These are phyloP conservation scores for Termitomyces sp. DNA, from an alignment of 768 basidiomycete genomes.

Conservation along the genomic window DNA sequence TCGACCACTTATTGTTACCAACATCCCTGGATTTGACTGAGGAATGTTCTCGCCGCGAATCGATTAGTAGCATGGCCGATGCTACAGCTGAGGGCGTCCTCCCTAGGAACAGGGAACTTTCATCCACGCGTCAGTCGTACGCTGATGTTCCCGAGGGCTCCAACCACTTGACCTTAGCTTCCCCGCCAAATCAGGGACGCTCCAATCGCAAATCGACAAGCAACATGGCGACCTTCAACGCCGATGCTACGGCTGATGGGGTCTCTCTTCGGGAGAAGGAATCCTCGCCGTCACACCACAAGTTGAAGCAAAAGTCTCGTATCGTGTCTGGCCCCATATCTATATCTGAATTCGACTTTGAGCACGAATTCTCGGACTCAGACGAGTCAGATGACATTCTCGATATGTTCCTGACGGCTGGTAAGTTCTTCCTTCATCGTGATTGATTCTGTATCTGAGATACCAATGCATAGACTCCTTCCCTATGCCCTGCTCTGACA, in stretches of 20 bases:
- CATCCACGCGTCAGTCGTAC: neutral
- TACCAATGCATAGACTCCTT: constrained; percentile 27
- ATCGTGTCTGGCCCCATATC: constrained; percentile 28
- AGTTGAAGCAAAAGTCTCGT: constrained; percentile 17
- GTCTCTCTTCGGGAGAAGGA: constrained; percentile 35
- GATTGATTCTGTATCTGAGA: neutral
- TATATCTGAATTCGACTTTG: constrained; percentile 37
- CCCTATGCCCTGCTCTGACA: constrained; percentile 33
- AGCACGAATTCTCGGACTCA: constrained; percentile 31
- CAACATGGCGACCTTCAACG: constrained; percentile 53
- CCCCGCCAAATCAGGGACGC: constrained; percentile 22
- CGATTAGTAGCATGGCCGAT: constrained; percentile 48
- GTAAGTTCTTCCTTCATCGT: constrained; percentile 18
- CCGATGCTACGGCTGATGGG: constrained; percentile 53
- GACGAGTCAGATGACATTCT: constrained; percentile 27
- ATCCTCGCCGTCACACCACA: neutral
- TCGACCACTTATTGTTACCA: constrained; percentile 29
- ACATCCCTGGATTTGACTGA: constrained; percentile 19
- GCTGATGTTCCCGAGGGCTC: constrained; percentile 42
- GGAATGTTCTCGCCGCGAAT: constrained; percentile 31
- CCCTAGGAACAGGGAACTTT: constrained; percentile 23
- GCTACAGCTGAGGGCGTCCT: constrained; percentile 55
- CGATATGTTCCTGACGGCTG: constrained; percentile 24
- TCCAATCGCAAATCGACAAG: constrained; percentile 37
- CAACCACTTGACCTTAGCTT: constrained; percentile 22